phyloP scores from a whole-genome alignment of 495 filamentous ascomycete species.

The Neurospora sp. region DNA sequence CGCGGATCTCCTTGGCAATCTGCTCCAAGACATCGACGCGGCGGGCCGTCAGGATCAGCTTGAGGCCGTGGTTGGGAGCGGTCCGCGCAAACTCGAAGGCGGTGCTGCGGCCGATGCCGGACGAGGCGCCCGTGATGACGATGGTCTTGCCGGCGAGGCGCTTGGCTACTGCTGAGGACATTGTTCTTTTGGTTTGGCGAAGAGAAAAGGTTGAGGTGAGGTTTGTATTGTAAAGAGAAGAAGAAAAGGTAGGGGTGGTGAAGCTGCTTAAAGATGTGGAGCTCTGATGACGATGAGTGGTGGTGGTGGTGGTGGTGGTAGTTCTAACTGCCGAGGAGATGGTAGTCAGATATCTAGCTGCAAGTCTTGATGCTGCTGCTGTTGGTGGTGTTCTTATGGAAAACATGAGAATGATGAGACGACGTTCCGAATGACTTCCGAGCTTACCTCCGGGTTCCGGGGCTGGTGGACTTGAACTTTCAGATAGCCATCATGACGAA shows the following conservation, averaged over 20 bases:
- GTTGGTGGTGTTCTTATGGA: background rate
- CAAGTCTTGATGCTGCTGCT: background rate
- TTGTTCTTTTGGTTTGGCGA: slow-evolving; percentile 26
- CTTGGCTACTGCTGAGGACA: slow-evolving; percentile 61
- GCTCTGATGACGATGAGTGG: background rate
- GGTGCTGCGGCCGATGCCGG: slow-evolving; percentile 78
- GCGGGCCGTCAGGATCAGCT: slow-evolving; percentile 78
- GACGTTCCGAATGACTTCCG: background rate
- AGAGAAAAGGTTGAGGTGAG: background rate
- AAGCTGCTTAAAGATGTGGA: background rate
- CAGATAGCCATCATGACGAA: background rate
- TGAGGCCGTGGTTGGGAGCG: slow-evolving; percentile 60
- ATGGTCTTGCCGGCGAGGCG: slow-evolving; percentile 93
- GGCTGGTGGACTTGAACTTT: background rate
- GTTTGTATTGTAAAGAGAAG: background rate
- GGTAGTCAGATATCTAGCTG: background rate
- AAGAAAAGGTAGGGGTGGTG: background rate
- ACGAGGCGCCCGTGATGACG: slow-evolving; percentile 84
- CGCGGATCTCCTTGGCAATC: slow-evolving; percentile 65
- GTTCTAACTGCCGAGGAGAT: background rate
- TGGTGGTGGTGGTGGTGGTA: background rate
- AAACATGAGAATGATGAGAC: background rate
- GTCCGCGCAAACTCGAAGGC: slow-evolving; percentile 90
- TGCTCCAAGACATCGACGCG: slow-evolving; percentile 68
- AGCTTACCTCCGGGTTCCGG: background rate